phyloP scores from a whole-genome alignment of 495 filamentous ascomycete genomes.

The Astrothelium subdiscretum region DNA sequence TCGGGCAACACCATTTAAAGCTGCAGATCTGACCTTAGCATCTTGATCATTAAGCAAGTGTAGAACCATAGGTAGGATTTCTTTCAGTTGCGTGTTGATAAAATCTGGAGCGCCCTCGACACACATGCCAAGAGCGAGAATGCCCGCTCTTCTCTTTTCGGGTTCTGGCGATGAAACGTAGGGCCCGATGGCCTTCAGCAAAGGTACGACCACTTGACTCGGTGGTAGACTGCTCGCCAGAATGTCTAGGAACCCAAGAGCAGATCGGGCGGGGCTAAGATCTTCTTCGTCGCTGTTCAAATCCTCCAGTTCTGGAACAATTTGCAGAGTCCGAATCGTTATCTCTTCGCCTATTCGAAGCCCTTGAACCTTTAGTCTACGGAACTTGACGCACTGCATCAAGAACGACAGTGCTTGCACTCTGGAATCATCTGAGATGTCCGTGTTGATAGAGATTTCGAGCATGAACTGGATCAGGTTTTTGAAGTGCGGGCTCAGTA shows the following conservation, averaged over 20 bases:
- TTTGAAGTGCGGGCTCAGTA: constrained; percentile 75
- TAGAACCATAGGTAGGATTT: constrained; percentile 76
- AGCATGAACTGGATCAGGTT: constrained; percentile 92
- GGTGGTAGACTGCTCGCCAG: constrained; percentile 79
- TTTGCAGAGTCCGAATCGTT: constrained; percentile 71
- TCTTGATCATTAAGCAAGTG: constrained; percentile 75
- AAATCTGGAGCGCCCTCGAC: constrained; percentile 97
- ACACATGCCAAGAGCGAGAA: constrained; percentile 83
- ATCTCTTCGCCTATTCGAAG: constrained; percentile 74
- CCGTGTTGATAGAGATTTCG: constrained; percentile 62
- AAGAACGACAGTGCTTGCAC: constrained; percentile 87
- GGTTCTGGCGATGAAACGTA: constrained; percentile 65
- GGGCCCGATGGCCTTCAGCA: constrained; percentile 69
- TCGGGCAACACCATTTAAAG: constrained; percentile 73
- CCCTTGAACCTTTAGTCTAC: constrained; percentile 89
- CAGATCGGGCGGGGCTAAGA: constrained; percentile 76
- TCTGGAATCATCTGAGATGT: constrained; percentile 70
- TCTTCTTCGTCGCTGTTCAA: constrained; percentile 66
- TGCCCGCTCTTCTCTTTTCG: constrained; percentile 75
- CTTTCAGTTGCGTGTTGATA: constrained; percentile 75
- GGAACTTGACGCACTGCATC: constrained; percentile 80
- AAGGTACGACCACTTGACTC: constrained; percentile 85
- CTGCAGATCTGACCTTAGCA: constrained; percentile 69
- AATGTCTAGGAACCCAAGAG: constrained; percentile 77
- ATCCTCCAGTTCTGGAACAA: constrained; percentile 76